Percentiles rank a stretch among this genome's conserved stretches.
These are phyloP conservation scores for Infundibulicybe gibba DNA, from an alignment of 768 basidiomycete species.

Conservation along the genomic window DNA sequence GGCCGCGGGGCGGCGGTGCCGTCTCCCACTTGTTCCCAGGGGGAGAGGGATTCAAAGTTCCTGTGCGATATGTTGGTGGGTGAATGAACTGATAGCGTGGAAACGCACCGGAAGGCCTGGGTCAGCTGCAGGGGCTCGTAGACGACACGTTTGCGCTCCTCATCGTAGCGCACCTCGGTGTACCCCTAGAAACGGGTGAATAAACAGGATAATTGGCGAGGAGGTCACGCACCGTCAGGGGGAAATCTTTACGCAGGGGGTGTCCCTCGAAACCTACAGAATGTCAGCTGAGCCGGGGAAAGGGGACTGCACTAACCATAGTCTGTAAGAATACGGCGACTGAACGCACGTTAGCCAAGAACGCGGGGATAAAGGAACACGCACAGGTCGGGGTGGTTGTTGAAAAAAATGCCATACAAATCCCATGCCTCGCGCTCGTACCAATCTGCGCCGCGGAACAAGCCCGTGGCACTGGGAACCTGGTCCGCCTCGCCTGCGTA, in stretches of 20 bases:
- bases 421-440: slow-evolving; percentile 99
- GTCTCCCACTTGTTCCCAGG: slow-evolving; percentile 93
- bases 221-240: slow-evolving; percentile 69
- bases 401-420: slow-evolving; percentile 95
- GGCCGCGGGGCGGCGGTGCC: slow-evolving; percentile 51
- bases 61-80: slow-evolving; percentile 33
- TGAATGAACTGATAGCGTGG: background rate
- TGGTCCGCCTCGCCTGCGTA: slow-evolving; percentile 92
- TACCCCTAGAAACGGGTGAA: slow-evolving; percentile 67
- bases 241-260: slow-evolving; percentile 97
- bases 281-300: slow-evolving; percentile 5
- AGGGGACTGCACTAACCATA: slow-evolving; percentile 58
- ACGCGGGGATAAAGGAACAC: slow-evolving; percentile 23
- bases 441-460: slow-evolving; percentile 96
- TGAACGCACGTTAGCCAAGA: slow-evolving; percentile 23
- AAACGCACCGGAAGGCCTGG: slow-evolving; percentile 88
- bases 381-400: slow-evolving; percentile 92
- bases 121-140: slow-evolving; percentile 97
- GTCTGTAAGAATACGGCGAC: slow-evolving; percentile 96
- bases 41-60: slow-evolving; percentile 89
- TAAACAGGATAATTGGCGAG: background rate
- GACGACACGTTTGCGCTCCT: slow-evolving; percentile 94
- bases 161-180: slow-evolving; percentile 96
- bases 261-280: slow-evolving; percentile 89
- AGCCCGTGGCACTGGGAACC: slow-evolving; percentile 74